These are phyloP conservation scores for Leptodermis oblonga DNA, from an alignment of 257 asterid genomes.

Conservation along the genomic window DNA sequence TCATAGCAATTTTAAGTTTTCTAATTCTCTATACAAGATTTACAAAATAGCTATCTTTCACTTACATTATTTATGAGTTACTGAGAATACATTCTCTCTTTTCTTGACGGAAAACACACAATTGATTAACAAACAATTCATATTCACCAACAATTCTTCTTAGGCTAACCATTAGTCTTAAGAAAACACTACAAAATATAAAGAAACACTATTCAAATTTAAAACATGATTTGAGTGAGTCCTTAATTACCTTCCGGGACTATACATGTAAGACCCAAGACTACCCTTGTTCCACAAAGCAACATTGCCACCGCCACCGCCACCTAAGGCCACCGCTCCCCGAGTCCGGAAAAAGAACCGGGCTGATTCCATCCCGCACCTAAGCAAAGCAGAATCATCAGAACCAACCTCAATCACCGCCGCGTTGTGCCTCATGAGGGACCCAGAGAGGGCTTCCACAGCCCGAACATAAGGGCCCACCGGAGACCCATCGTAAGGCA, in stretches of 20 bases:
- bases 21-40: neutral
- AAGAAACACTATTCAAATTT: neutral
- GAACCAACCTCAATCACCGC: constrained; percentile 70
- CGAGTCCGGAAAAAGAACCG: constrained; percentile 63
- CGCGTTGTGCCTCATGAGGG: constrained; percentile 86
- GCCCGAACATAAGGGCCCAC: constrained; percentile 50
- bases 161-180: neutral
- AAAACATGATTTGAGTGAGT: neutral
- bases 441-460: constrained; percentile 69
- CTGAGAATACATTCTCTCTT: neutral
- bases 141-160: neutral
- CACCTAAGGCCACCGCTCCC: constrained; percentile 20
- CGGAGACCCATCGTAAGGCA: constrained; percentile 86
- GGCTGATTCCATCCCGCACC: constrained; percentile 76
- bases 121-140: neutral
- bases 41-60: neutral
- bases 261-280: constrained; percentile 64
- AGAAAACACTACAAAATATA: neutral
- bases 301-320: constrained; percentile 10
- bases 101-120: neutral
- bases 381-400: constrained; percentile 66
- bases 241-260: constrained; percentile 75
- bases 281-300: constrained; percentile 35
- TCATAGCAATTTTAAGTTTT: neutral
- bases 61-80: neutral